Evolutionary conservation across 2,329 filamentous ascomycete species (phyloP).

Genomic region (Sphaerulina vaccinii): DNA sequence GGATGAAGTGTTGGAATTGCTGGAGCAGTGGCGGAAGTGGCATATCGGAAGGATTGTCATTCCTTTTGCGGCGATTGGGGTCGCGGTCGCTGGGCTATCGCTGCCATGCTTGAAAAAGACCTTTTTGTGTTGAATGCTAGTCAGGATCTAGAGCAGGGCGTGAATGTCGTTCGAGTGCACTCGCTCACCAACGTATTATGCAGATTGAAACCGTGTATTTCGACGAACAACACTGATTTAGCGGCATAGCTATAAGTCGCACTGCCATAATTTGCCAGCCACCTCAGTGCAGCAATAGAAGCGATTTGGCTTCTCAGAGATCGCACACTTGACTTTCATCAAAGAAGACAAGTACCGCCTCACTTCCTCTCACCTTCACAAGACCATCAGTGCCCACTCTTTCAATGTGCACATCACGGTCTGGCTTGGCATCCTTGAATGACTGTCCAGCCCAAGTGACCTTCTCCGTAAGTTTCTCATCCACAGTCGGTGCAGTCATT

Average conservation of each 20-base stretch:
- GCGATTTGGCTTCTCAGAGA: not conserved
- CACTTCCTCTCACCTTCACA: slow-evolving; percentile 31
- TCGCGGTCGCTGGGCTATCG: not conserved
- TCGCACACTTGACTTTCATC: slow-evolving; percentile 18
- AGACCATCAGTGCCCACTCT: slow-evolving; percentile 21
- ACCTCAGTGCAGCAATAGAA: not conserved
- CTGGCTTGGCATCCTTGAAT: slow-evolving; percentile 26
- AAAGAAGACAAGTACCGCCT: slow-evolving; percentile 34
- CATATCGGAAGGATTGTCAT: not conserved
- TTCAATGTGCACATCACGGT: slow-evolving; percentile 25
- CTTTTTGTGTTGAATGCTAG: too few relatives aligned
- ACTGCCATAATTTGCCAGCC: not conserved
- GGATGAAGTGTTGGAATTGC: not conserved
- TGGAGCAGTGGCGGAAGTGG: not conserved
- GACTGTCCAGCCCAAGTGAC: slow-evolving; percentile 35
- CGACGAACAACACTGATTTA: too few relatives aligned
- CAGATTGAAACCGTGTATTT: too few relatives aligned
- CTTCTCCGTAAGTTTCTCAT: slow-evolving; percentile 28
- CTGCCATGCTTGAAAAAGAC: too few relatives aligned
- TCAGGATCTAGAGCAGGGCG: too few relatives aligned
- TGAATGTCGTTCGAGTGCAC: too few relatives aligned
- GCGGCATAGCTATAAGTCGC: too few relatives aligned
- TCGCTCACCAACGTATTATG: too few relatives aligned
- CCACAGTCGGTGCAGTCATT: slow-evolving; percentile 31
- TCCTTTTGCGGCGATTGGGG: not conserved